phyloP scores from a whole-genome alignment of 2,329 filamentous ascomycete species.

The Calonectria henricotiae region DNA sequence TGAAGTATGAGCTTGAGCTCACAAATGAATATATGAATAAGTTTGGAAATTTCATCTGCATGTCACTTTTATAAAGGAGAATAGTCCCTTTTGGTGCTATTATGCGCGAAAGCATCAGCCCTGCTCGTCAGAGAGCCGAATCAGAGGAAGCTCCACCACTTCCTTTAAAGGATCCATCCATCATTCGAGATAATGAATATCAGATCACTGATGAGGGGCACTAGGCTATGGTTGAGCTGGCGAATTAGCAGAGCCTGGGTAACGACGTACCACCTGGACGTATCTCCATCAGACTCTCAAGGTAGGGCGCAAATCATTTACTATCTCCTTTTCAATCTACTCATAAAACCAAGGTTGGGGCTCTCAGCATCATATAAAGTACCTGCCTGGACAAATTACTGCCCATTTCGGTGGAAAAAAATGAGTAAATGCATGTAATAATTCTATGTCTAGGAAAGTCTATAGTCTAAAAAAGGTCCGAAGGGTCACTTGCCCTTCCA shows the following conservation, averaged over 20 bases:
- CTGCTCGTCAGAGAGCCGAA: slow-evolving; percentile 10
- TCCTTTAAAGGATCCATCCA: slow-evolving; percentile 2
- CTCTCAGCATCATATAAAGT: slow-evolving; percentile 1
- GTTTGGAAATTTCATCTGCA: slow-evolving; percentile 10
- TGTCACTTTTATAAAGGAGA: slow-evolving; percentile 2
- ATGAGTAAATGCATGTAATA: slow-evolving; percentile 11
- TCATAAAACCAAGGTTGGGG: background rate
- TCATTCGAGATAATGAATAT: background rate
- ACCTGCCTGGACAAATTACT: slow-evolving; percentile 5
- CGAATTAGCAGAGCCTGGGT: slow-evolving; percentile 2
- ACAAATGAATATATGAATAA: slow-evolving; percentile 12
- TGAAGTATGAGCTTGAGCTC: slow-evolving; percentile 3
- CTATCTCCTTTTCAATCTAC: slow-evolving; percentile 8
- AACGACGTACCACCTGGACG: slow-evolving; percentile 1
- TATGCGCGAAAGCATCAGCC: slow-evolving; percentile 5
- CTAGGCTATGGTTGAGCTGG: background rate
- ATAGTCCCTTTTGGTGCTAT: slow-evolving; percentile 9
- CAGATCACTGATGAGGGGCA: slow-evolving; percentile 4
- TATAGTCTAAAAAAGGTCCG: slow-evolving; percentile 4
- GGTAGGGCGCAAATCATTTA: background rate
- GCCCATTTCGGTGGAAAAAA: background rate
- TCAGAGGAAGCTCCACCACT: background rate
- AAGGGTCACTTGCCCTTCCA: background rate
- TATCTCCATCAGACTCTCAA: background rate
- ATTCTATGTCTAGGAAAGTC: slow-evolving; percentile 9